These are phyloP conservation scores for Cardiospermum halicacabum DNA, from an alignment of 345 rosid species.

Conservation along the genomic window DNA sequence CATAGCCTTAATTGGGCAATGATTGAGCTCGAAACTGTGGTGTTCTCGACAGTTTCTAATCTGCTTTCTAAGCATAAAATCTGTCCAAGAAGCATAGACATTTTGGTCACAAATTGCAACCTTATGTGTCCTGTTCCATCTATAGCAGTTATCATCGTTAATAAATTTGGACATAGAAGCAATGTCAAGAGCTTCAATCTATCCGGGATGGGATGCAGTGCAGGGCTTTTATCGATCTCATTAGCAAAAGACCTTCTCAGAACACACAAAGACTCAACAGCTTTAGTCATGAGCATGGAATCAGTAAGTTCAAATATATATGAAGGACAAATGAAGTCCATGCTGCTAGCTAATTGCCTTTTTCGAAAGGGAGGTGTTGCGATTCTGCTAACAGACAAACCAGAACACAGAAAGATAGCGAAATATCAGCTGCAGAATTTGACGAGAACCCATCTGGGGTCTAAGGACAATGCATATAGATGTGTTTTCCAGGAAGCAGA, in stretches of 20 bases:
- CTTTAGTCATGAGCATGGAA: constrained; percentile 33
- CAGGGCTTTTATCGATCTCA: constrained; percentile 25
- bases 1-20: constrained; percentile 12
- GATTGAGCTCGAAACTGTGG: constrained; percentile 18
- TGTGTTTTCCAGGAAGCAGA: constrained; percentile 28
- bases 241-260: constrained; percentile 27
- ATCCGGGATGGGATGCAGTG: constrained; percentile 46
- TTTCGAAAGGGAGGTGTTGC: constrained; percentile 38
- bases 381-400: constrained; percentile 26
- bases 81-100: constrained; percentile 20
- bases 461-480: constrained; percentile 18
- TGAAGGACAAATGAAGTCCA: constrained; percentile 28
- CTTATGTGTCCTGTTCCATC: constrained; percentile 24
- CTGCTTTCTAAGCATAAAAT: constrained; percentile 19
- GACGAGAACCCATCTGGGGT: constrained; percentile 33
- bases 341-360: constrained; percentile 35
- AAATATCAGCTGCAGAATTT: constrained; percentile 19
- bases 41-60: constrained; percentile 10
- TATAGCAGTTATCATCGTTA: constrained; percentile 16
- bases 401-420: constrained; percentile 13
- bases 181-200: constrained; percentile 31
- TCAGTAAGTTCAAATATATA: constrained; percentile 24
- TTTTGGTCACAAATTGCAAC: constrained; percentile 20
- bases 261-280: constrained; percentile 16
- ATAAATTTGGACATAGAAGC: constrained; percentile 27